phyloP scores from a whole-genome alignment of 2,329 filamentous ascomycete species.

The Plenodomus biglobosus region DNA sequence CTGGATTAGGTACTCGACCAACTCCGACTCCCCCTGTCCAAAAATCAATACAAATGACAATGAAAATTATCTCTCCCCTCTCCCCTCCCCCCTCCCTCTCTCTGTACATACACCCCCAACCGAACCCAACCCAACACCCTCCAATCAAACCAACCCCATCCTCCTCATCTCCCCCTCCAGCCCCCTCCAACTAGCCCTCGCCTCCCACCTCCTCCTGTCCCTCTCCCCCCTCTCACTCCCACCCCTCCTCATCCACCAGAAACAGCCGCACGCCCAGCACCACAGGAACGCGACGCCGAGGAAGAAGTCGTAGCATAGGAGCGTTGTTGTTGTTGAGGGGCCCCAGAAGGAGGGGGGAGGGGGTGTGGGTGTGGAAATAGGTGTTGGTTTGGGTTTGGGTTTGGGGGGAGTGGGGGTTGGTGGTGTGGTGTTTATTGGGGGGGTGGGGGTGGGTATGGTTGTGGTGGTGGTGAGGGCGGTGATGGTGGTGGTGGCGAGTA shows the following conservation, averaged over 20 bases:
- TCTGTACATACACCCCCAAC: neutral
- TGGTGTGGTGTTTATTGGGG: neutral
- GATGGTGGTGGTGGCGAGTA: neutral
- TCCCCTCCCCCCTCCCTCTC: neutral
- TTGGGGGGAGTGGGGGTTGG: neutral
- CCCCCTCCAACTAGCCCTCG: conserved; percentile 4
- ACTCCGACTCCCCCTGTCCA: too few relatives aligned
- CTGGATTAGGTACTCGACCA: too few relatives aligned
- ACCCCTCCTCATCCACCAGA: conserved; percentile 7
- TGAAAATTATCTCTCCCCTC: too few relatives aligned
- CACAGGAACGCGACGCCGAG: conserved; percentile 12
- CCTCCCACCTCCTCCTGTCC: neutral
- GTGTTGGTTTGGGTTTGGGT: neutral
- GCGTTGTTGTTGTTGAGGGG: conserved; percentile 9
- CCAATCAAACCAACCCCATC: conserved; percentile 24
- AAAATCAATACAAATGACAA: too few relatives aligned
- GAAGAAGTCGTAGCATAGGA: conserved; percentile 25
- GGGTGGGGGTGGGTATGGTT: neutral
- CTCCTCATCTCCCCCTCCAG: conserved; percentile 30
- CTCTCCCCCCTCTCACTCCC: conserved; percentile 4
- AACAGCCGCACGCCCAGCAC: conserved; percentile 11
- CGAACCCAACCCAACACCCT: neutral
- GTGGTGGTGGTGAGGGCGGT: neutral
- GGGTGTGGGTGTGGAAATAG: neutral
- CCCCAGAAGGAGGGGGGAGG: conserved; percentile 3